Base-by-base conservation (phyloP, 345 rosid genomes). In the Populus pruinosa region DNA sequence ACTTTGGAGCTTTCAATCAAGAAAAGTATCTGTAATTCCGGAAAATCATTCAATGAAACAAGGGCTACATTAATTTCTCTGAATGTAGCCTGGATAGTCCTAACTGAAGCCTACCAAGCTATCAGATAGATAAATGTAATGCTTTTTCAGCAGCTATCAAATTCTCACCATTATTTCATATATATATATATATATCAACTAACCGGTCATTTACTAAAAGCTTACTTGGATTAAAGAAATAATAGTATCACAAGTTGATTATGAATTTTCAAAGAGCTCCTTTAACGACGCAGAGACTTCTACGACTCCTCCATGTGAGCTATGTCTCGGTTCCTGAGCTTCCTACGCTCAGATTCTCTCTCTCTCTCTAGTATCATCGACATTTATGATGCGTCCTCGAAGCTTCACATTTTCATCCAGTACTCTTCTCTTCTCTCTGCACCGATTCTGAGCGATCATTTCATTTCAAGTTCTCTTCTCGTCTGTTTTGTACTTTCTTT, bases 281-380 rank as follows among this genome's bases (percentile, higher is more conserved):
- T 75, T 77, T 74, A 87, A 74, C 86, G 73, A 81, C 73, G 85
- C 79, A 47, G 62, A 77, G 84, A 81, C 83, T 79, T 81, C 74
- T 75, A 65, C 78, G 81, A 64, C 76, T 83, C 49, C 87, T 73
- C 89, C 93, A 88, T 90, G 91, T 88, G 90, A 90, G 83, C 77
- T 13, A 67, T 80, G 88, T 83, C 90, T 88, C 77, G 89, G 44
- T 84, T 72, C 71, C 76, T 73, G 93, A 78, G 89, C 88, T 79
- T 77, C 53, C 63, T 83, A 35, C 55, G 35, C 53, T 70, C 79
- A 14, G 20, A 14, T 3, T 67, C 76, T 47, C 20, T 56, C n/a
- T 76, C 31, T 44, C 56, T 27, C 80, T 43, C 63, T 77, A 4
- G 29, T 14, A 82, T 63, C 69, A 63, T 55, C 74, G 44, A 70